Evolutionary conservation across 345 rosid genomes (phyloP).

Genomic region (Citrus trifoliata): DNA sequence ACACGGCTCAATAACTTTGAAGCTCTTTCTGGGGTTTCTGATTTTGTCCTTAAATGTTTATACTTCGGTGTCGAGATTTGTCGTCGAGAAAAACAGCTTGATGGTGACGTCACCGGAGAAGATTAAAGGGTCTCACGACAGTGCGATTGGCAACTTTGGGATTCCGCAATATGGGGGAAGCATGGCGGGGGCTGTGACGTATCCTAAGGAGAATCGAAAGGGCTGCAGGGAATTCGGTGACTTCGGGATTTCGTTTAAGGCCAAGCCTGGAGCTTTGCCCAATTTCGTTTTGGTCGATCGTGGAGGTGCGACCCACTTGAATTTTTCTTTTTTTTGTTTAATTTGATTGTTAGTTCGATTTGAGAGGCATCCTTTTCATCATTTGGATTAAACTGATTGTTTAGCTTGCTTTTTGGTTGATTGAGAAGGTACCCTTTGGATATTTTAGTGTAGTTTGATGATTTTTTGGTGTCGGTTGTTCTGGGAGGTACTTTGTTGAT

Average conservation of each 20-base stretch:
- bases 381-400: neutral
- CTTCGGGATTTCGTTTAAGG: slow-evolving; percentile 56
- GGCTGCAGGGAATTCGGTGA: slow-evolving; percentile 68
- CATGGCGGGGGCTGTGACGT: slow-evolving; percentile 82
- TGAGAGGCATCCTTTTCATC: neutral
- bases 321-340: neutral
- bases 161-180: slow-evolving; percentile 99
- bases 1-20: neutral
- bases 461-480: neutral
- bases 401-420: neutral
- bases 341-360: neutral
- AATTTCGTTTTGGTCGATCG: slow-evolving; percentile 83
- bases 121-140: slow-evolving; percentile 78
- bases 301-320: slow-evolving; percentile 54
- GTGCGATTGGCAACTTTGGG: slow-evolving; percentile 98
- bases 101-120: slow-evolving; percentile 86
- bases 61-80: slow-evolving; percentile 50
- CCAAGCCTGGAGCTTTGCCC: slow-evolving; percentile 87
- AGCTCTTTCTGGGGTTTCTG: slow-evolving; percentile 35
- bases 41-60: slow-evolving; percentile 21
- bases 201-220: slow-evolving; percentile 69
- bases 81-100: slow-evolving; percentile 96
- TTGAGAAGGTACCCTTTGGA: neutral
- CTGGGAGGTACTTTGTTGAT: neutral
- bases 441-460: neutral